These are phyloP conservation scores for Forsythia viridissima DNA, from an alignment of 257 asterid species.

Conservation along the genomic window DNA sequence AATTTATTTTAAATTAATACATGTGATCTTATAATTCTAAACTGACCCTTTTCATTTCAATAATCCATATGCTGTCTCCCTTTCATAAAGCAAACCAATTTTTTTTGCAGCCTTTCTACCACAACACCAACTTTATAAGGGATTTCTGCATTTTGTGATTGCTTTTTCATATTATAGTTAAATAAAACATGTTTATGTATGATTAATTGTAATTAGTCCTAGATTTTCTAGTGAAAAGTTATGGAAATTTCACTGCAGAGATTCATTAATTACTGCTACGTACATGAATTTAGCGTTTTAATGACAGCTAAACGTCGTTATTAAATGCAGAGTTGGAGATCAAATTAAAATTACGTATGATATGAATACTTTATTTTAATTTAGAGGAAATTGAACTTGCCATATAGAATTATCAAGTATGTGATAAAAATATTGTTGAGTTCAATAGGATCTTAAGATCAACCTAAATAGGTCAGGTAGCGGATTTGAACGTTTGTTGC, in stretches of 20 bases:
- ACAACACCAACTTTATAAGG: slow-evolving; percentile 7
- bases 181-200: neutral
- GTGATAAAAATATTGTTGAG: no score
- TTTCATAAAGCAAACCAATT: slow-evolving; percentile 27
- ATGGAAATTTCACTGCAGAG: neutral
- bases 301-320: neutral
- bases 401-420: no score
- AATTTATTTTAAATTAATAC: slow-evolving; percentile 11
- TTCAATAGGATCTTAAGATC: no score
- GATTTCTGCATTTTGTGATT: neutral
- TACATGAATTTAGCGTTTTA: neutral
- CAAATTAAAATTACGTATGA: no score
- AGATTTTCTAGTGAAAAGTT: neutral
- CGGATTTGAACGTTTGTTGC: no score
- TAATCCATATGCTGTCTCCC: slow-evolving; percentile 36
- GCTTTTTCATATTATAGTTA: neutral
- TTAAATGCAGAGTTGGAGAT: no score
- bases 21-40: slow-evolving; percentile 38
- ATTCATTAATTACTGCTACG: neutral
- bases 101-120: slow-evolving; percentile 35
- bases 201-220: neutral
- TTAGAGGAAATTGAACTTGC: no score
- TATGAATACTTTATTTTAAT: no score
- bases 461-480: no score
- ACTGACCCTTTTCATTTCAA: slow-evolving; percentile 27